Base-by-base conservation (phyloP, 2,329 filamentous ascomycete species). In the Claviceps humidiphila region DNA sequence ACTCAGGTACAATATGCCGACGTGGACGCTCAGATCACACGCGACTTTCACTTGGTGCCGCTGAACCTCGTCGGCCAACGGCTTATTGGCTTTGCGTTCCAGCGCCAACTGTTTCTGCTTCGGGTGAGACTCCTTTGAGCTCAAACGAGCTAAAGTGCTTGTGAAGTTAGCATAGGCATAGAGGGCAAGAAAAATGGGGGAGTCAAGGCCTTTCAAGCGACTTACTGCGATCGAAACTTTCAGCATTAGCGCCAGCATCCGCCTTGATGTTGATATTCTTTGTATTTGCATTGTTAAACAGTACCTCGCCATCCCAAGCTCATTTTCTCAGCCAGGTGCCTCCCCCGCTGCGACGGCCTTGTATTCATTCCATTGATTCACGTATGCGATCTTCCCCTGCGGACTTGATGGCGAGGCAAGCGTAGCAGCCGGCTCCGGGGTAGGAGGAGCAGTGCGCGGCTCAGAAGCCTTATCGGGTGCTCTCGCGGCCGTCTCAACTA, bases 61-160 rank as follows among this genome's bases (percentile, higher is more conserved):
- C 26, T 30, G 7, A 2, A 9, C 26, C 26, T 9, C 26, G 26
- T 97, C 90, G 64, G 91, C 89, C 59, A 97, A 84, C 24, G 94
- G 93, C 71, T 96, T 97, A 43, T 87, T 84, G 40, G 87, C 84
- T 74, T 90, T 96, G 60, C 94, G 87, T 66, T 97, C 91, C 63
- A 83, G 85, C 22, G 82, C 85, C 49, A 96, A 75, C 57, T 85
- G 85, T 69, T 91, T 95, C 71, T 98, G 93, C 68, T 95, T 95
- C 49, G 84, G 82, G 67, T 97, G 93, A 22, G 89, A 83, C 75
- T 98, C 91, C 64, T 84, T 84, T 8, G 87, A 88, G 54, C 76
- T 87, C 45, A 57, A 5, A 17, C 54, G 47, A 22, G 48, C 54
- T 51, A n/a, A 16, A 11, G 17, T n/a, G 30, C 3, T 6, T 13